Evolutionary conservation across 202 grass and related monocot species (phyloP).

Genomic region (Musa balbisiana): DNA sequence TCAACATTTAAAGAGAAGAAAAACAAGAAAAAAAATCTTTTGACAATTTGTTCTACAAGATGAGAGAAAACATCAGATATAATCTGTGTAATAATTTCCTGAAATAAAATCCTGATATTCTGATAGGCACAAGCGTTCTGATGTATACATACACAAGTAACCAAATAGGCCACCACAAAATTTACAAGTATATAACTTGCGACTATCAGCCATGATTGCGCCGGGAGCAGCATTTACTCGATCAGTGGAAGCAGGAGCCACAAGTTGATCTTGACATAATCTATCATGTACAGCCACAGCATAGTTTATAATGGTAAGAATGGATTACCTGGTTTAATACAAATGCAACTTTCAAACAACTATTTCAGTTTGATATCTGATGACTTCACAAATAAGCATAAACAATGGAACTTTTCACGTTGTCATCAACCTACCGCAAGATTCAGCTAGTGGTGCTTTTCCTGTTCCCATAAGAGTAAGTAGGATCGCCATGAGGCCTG

Average conservation of each 20-base stretch:
- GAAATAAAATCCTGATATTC: neutral
- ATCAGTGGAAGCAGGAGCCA: neutral
- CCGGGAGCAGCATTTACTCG: neutral
- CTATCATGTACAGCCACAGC: neutral
- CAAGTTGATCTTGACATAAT: neutral
- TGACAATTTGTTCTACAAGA: neutral
- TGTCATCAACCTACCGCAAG: neutral
- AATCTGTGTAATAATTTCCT: neutral
- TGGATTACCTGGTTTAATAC: neutral
- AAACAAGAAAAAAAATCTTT: neutral
- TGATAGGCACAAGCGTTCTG: neutral
- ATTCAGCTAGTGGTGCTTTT: slow-evolving; percentile 38
- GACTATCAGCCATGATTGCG: neutral
- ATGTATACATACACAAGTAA: neutral
- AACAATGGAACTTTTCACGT: neutral
- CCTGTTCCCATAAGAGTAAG: slow-evolving; percentile 39
- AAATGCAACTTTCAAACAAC: neutral
- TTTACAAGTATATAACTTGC: neutral
- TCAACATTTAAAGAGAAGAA: neutral
- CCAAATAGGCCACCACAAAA: neutral
- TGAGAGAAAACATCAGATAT: neutral
- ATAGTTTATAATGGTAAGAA: neutral
- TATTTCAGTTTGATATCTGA: neutral
- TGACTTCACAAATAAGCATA: neutral
- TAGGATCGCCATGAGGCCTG: slow-evolving; percentile 63